These are phyloP conservation scores for Penicillium brevicompactum DNA, from an alignment of 2,329 filamentous ascomycete species.

Conservation along the genomic window DNA sequence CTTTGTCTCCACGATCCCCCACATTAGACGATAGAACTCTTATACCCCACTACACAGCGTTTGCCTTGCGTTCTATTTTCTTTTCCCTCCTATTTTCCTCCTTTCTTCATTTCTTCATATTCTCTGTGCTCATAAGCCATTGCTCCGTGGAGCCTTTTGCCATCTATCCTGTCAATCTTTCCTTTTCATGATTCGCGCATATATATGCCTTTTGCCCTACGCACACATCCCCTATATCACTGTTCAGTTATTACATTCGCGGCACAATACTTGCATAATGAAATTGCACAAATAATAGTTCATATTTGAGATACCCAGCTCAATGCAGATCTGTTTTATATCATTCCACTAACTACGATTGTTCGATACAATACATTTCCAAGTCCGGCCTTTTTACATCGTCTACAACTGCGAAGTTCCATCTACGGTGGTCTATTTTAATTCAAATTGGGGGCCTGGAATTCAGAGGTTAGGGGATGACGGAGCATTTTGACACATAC, in stretches of 20 bases:
- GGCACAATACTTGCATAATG: constrained; percentile 8
- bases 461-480: too few species aligned
- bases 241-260: constrained; percentile 1
- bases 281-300: constrained; percentile 1
- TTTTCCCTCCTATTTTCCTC: not conserved
- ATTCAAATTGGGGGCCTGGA: too few species aligned
- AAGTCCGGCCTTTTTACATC: too few species aligned
- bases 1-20: constrained; percentile 13
- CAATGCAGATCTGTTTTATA: too few species aligned
- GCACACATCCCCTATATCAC: constrained; percentile 7
- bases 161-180: constrained; percentile 6
- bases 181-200: constrained; percentile 8
- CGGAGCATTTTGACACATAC: too few species aligned
- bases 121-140: not conserved
- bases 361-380: too few species aligned
- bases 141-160: not conserved
- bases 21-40: constrained; percentile 27
- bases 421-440: too few species aligned
- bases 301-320: not conserved
- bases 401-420: too few species aligned
- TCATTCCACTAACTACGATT: too few species aligned
- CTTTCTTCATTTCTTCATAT: constrained; percentile 1
- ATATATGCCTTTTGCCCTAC: not conserved
- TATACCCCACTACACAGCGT: constrained; percentile 23
- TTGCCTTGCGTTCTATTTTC: constrained; percentile 7